A percentile compares a stretch with the other conserved stretches of the same genome.
Evolutionary conservation across 257 asterid species (phyloP).

Genomic region (Solanum acaule): DNA sequence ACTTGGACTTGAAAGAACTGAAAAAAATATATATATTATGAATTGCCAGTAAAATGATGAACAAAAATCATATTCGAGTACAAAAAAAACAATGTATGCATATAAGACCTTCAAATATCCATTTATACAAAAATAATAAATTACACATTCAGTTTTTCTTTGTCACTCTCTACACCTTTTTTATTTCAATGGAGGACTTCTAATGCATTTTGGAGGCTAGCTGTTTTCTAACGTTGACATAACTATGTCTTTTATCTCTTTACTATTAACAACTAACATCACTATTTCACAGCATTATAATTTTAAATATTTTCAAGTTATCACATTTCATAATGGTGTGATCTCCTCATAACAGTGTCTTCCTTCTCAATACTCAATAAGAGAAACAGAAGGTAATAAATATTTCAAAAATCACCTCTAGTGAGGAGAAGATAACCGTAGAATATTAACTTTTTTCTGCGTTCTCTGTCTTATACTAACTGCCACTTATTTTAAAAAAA

Average conservation of each 20-base stretch:
- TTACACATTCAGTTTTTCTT: too few relatives aligned
- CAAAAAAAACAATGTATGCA: too few relatives aligned
- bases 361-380: too few relatives aligned
- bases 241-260: neutral
- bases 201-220: neutral
- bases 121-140: too few relatives aligned
- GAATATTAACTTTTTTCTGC: neutral
- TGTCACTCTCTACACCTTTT: too few relatives aligned
- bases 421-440: neutral
- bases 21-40: neutral
- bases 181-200: neutral
- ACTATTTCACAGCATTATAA: neutral
- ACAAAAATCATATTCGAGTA: neutral
- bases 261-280: neutral
- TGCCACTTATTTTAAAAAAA: neutral
- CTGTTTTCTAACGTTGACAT: neutral
- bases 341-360: too few relatives aligned
- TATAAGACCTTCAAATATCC: too few relatives aligned
- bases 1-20: neutral
- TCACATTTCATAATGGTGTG: too few relatives aligned
- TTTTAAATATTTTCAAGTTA: neutral
- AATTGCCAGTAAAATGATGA: neutral
- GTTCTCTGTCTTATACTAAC: neutral
- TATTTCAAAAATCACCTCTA: too few relatives aligned
- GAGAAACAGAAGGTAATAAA: too few relatives aligned